phyloP scores from a whole-genome alignment of 202 grass and related monocot genomes.

The Alloteropsis angusta region DNA sequence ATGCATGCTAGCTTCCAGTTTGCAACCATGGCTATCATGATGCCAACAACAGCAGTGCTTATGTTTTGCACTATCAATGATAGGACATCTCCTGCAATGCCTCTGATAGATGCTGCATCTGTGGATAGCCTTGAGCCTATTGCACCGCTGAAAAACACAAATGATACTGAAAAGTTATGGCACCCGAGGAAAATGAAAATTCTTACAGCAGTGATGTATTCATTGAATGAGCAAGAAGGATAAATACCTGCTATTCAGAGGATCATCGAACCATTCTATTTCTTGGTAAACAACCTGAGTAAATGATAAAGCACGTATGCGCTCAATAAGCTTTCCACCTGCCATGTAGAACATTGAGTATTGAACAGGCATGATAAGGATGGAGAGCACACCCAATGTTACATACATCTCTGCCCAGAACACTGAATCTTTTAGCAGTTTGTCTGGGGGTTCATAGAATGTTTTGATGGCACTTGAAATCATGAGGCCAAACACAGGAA shows the following conservation, averaged over 20 bases:
- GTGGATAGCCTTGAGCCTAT: constrained; percentile 63
- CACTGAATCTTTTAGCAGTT: constrained; percentile 39
- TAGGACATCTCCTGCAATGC: constrained; percentile 53
- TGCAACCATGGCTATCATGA: constrained; percentile 56
- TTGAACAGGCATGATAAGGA: constrained; percentile 41
- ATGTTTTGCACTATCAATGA: constrained; percentile 50
- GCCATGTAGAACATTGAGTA: constrained; percentile 60
- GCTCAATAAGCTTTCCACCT: constrained; percentile 63
- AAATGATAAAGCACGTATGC: constrained; percentile 54
- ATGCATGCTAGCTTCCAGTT: constrained; percentile 65
- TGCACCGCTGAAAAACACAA: constrained; percentile 46
- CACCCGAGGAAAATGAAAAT: neutral
- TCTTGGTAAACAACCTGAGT: constrained; percentile 65
- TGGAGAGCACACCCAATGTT: constrained; percentile 37
- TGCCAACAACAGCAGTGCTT: constrained; percentile 41
- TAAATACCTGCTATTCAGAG: constrained; percentile 55
- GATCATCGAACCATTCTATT: constrained; percentile 80
- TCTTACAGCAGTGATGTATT: neutral
- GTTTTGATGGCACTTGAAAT: constrained; percentile 53
- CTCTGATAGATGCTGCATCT: constrained; percentile 51
- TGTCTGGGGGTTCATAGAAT: constrained; percentile 55
- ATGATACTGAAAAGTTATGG: neutral
- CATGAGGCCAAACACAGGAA: constrained; percentile 58
- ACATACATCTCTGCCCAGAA: constrained; percentile 68
- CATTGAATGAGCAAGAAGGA: neutral